These are phyloP conservation scores for Wickerhamomyces mucosus DNA, from an alignment of 805 yeast genomes.

Conservation along the genomic window DNA sequence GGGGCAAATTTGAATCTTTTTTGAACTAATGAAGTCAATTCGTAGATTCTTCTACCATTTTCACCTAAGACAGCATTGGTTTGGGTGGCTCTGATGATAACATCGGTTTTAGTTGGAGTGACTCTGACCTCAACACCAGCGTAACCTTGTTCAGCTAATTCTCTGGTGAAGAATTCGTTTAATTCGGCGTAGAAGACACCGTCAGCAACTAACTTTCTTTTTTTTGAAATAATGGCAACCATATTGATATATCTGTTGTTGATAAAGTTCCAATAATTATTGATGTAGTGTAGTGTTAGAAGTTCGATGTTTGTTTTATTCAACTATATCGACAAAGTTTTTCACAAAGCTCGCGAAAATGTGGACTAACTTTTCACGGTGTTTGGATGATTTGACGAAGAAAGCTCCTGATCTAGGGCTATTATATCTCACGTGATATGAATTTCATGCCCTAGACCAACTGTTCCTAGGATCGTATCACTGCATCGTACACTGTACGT, in stretches of 20 bases:
- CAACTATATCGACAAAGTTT: constrained; percentile 3
- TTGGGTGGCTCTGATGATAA: constrained; percentile 98
- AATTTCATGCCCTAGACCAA: too few relatives aligned
- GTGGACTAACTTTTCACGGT: too few relatives aligned
- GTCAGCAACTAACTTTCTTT: constrained; percentile 99
- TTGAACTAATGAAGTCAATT: constrained; percentile 93
- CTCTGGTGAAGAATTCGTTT: constrained; percentile 99
- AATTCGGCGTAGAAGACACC: constrained; percentile 99
- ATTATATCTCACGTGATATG: too few relatives aligned
- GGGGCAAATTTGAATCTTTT: constrained; percentile 97
- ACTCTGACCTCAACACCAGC: constrained; percentile 99
- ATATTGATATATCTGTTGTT: constrained; percentile 11
- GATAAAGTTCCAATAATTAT: neutral
- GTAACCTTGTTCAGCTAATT: constrained; percentile 99
- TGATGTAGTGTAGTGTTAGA: neutral
- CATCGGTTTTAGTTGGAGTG: constrained; percentile 96
- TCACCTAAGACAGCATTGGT: constrained; percentile 98
- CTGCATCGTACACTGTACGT: too few relatives aligned
- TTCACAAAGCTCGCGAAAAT: constrained; percentile 1
- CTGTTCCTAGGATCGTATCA: too few relatives aligned
- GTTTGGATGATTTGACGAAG: too few relatives aligned
- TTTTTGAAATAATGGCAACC: constrained; percentile 67
- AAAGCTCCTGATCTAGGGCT: too few relatives aligned
- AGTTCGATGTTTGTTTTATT: constrained; percentile 1
- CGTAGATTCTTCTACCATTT: constrained; percentile 99